Percentiles rank a stretch among this genome's conserved stretches.
phyloP scores from a whole-genome alignment of 148 eudicot species.

The Dysphania ambrosioides region DNA sequence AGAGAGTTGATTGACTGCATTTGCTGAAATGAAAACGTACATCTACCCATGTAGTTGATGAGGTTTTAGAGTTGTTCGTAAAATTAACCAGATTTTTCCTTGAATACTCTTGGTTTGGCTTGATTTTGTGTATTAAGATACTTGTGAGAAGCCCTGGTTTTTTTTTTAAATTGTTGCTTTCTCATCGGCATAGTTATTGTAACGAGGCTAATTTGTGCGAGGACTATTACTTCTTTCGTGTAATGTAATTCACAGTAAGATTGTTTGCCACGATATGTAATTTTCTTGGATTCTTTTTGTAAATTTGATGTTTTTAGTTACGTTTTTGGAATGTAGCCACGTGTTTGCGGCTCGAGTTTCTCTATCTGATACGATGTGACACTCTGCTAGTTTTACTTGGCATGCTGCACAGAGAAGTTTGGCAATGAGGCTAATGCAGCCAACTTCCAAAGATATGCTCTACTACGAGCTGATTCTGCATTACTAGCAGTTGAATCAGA shows the following conservation, averaged over 20 bases:
- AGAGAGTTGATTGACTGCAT: not conserved
- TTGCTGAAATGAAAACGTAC: not conserved
- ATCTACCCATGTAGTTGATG: not conserved
- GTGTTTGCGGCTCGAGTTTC: not conserved
- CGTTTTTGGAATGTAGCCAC: not conserved
- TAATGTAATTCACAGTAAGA: not conserved
- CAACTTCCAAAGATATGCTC: too few relatives aligned
- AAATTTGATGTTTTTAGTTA: not conserved
- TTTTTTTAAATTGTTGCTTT: not conserved
- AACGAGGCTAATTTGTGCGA: not conserved
- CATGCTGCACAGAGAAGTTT: too few relatives aligned
- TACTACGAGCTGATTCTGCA: too few relatives aligned
- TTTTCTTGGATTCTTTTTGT: not conserved
- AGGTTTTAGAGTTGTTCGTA: not conserved
- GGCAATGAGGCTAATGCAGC: too few relatives aligned
- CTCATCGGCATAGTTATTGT: not conserved
- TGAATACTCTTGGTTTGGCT: not conserved
- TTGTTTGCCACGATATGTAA: not conserved
- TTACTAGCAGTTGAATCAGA: too few relatives aligned
- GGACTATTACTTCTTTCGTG: not conserved
- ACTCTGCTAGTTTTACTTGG: too few relatives aligned
- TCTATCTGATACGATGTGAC: not conserved
- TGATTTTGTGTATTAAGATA: not conserved
- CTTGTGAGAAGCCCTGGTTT: not conserved
- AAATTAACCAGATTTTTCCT: not conserved